Evolutionary conservation across 192 early-diverging fungal species (phyloP), one percentile per base, ranked within the genome.

Genomic region (Entomortierella chlamydospora): DNA sequence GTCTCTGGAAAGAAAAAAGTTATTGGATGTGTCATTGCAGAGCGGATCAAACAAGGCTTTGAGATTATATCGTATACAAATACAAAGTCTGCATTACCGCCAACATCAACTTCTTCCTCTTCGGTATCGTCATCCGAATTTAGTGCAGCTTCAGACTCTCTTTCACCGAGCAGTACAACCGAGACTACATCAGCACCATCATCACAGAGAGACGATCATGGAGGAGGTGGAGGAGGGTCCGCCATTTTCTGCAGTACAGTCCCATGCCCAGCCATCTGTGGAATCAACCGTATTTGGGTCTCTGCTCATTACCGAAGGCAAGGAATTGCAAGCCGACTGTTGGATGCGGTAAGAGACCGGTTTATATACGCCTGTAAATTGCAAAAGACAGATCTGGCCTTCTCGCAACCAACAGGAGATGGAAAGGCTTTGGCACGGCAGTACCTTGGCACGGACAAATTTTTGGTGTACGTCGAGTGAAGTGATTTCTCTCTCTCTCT

Each of bases 211-310:
- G 49, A 49, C 20, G 25, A 28, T 39, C 43, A 58, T 37, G 55
- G 23, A 18, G 39, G 55, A 26, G 33, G 56, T 18, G 31, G 45
- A 29, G 31, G 31, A 41, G 70, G 72, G 20, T 81, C 82, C 12
- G 78, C 73, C 0, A 71, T 81, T 7, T 81, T 81, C 53, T 85
- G 74, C 41, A 82, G 79, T 53, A 86, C 61, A 0, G 74, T 68
- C 1, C 61, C 73, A 18, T 26, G 79, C 41, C 78, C 59, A 4
- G 77, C 82, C 12, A 70, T 82, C 43, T 86, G 84, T 68, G 84
- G 84, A 37, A 83, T 86, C 57, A 83, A 68, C 41, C 82, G 84
- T 7, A 82, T 86, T 29, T 86, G 84, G 84, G 84, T 86, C 29
- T 83, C 72, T 4, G 29, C 52, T 39, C 59, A 71, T 5, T 39